phyloP scores from a whole-genome alignment of 495 filamentous ascomycete species.

The Penicillium bovifimosum region DNA sequence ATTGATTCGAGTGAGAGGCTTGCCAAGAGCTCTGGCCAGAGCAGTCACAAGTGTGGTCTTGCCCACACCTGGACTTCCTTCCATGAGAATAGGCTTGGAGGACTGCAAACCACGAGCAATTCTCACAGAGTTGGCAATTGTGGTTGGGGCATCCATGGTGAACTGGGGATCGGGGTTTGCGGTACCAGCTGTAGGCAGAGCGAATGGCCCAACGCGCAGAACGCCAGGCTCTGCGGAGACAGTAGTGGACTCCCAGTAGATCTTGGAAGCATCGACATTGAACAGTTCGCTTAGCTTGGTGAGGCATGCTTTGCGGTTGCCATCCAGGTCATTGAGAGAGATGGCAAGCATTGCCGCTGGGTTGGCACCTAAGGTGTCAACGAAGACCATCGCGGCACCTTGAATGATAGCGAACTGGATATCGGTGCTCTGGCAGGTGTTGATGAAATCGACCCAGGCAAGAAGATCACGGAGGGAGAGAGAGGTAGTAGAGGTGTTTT shows the following conservation, averaged over 20 bases:
- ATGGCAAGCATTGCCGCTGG: conserved; percentile 77
- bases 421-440: conserved; percentile 50
- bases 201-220: conserved; percentile 68
- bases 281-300: conserved; percentile 64
- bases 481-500: conserved; percentile 61
- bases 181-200: conserved; percentile 47
- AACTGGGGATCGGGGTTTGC: conserved; percentile 55
- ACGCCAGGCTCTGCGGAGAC: conserved; percentile 42
- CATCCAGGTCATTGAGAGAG: conserved; percentile 47
- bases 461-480: conserved; percentile 88
- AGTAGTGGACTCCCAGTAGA: conserved; percentile 55
- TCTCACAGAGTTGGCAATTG: conserved; percentile 80
- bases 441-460: conserved; percentile 91
- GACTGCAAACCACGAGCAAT: conserved; percentile 87
- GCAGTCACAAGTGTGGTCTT: conserved; percentile 92
- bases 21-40: conserved; percentile 69
- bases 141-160: conserved; percentile 82
- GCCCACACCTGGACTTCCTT: conserved; percentile 94
- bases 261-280: conserved; percentile 50
- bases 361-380: conserved; percentile 91
- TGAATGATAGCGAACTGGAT: conserved; percentile 61
- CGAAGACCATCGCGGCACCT: conserved; percentile 91
- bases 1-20: conserved; percentile 86
- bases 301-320: conserved; percentile 67
- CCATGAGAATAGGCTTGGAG: conserved; percentile 83